These are phyloP conservation scores for Rugosomyces carneus DNA, from an alignment of 1,284 basidiomycete species.

Conservation along the genomic window DNA sequence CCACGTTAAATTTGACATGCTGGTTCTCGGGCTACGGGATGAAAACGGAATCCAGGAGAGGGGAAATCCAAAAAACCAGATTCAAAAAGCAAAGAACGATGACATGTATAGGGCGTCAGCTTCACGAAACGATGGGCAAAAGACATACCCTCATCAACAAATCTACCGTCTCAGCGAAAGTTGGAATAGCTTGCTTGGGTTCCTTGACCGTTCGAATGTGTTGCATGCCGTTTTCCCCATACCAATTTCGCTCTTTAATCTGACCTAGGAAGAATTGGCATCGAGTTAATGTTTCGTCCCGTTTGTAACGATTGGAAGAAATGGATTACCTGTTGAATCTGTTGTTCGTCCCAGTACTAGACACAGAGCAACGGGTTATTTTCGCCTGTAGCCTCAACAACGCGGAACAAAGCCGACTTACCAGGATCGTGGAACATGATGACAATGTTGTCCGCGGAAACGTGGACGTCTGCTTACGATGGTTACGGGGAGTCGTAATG, in stretches of 20 bases:
- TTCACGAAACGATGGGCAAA: conserved; percentile 5
- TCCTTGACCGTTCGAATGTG: conserved; percentile 77
- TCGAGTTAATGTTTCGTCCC: conserved; percentile 3
- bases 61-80: background rate
- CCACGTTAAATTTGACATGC: conserved; percentile 86
- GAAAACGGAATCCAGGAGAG: background rate
- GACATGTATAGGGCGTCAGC: conserved; percentile 5
- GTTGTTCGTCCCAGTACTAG: conserved; percentile 65
- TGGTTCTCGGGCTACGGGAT: conserved; percentile 67
- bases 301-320: background rate
- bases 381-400: no score
- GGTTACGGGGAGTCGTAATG: conserved; percentile 42
- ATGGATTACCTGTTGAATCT: conserved; percentile 49
- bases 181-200: conserved; percentile 84
- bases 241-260: conserved; percentile 68
- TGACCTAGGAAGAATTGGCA: conserved; percentile 43
- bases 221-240: conserved; percentile 73
- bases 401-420: conserved; percentile 27
- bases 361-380: background rate
- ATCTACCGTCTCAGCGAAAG: conserved; percentile 77
- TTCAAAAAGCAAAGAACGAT: background rate
- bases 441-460: conserved; percentile 85
- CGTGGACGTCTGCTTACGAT: conserved; percentile 83
- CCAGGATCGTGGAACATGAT: conserved; percentile 96
- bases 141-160: conserved; percentile 70